A percentile compares a stretch with the other conserved stretches of the same genome.
Evolutionary conservation across 352 stramenopile species (phyloP).

Genomic region (Phytophthora pistaciae): DNA sequence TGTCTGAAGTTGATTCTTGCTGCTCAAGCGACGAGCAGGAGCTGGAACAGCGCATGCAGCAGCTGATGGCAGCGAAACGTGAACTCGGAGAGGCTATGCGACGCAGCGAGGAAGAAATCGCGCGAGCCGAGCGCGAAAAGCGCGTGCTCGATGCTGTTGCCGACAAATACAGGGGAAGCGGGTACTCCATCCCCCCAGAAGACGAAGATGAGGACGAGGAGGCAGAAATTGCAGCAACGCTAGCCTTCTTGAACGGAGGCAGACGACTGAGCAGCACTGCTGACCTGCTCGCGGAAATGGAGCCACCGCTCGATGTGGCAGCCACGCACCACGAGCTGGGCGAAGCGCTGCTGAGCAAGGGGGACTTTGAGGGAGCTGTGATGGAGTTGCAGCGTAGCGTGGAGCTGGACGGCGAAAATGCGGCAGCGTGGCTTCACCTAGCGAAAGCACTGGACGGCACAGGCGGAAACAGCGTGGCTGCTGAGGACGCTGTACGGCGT

Average conservation of each 20-base stretch:
- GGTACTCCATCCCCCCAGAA: slow-evolving; percentile 32
- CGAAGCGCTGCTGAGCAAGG: slow-evolving; percentile 52
- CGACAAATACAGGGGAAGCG: slow-evolving; percentile 41
- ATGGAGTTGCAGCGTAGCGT: slow-evolving; percentile 55
- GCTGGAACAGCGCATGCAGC: slow-evolving; percentile 51
- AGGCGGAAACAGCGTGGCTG: slow-evolving; percentile 40
- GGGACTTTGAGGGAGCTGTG: slow-evolving; percentile 48
- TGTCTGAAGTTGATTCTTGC: slow-evolving; percentile 29
- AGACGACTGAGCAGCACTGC: slow-evolving; percentile 30
- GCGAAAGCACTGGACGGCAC: slow-evolving; percentile 69
- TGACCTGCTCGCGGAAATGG: slow-evolving; percentile 33
- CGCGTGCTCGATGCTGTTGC: slow-evolving; percentile 42
- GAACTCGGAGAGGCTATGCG: slow-evolving; percentile 49
- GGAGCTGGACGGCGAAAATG: slow-evolving; percentile 45
- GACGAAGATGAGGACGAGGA: slow-evolving; percentile 37
- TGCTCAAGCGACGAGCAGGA: slow-evolving; percentile 53
- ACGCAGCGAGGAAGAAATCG: slow-evolving; percentile 47
- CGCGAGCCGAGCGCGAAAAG: slow-evolving; percentile 39
- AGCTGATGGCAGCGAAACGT: slow-evolving; percentile 43
- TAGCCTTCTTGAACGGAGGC: slow-evolving; percentile 33
- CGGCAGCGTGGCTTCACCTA: slow-evolving; percentile 60
- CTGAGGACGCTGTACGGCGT: slow-evolving; percentile 61
- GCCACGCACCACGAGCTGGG: slow-evolving; percentile 63
- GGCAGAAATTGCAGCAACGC: slow-evolving; percentile 34
- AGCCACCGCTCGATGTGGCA: slow-evolving; percentile 55